Evolutionary conservation across 495 filamentous ascomycete species (phyloP).

Genomic region (Peziza echinospora): DNA sequence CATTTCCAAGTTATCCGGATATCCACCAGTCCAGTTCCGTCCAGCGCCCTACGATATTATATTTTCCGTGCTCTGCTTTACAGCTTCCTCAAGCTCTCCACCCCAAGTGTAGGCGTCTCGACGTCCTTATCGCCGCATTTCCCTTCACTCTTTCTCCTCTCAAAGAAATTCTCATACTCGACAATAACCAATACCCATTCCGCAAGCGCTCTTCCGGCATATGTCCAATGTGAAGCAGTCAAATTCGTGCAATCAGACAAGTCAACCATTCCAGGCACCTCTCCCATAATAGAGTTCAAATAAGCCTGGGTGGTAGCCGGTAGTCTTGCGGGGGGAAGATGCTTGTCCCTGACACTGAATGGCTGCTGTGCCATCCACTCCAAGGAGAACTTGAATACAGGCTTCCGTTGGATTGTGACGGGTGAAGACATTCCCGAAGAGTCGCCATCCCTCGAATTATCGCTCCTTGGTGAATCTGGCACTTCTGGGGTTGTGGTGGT

Average conservation of each 20-base stretch:
- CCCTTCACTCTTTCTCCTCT: constrained; percentile 67
- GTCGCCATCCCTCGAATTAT: too few species aligned
- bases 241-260: constrained; percentile 6
- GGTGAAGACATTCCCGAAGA: too few species aligned
- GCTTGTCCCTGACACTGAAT: constrained; percentile 32
- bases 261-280: constrained; percentile 7
- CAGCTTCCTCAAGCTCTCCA: constrained; percentile 58
- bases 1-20: too few species aligned
- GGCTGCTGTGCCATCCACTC: constrained; percentile 46
- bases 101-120: constrained; percentile 68
- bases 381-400: constrained; percentile 57
- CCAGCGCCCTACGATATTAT: too few species aligned
- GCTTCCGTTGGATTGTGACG: constrained; percentile 41
- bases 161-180: constrained; percentile 84
- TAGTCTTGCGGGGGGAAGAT: constrained; percentile 50
- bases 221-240: constrained; percentile 28
- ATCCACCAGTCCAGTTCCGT: too few species aligned
- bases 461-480: constrained; percentile 16
- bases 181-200: constrained; percentile 72
- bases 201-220: constrained; percentile 69
- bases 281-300: constrained; percentile 22
- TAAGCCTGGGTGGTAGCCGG: constrained; percentile 46
- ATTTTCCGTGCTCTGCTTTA: too few species aligned
- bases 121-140: constrained; percentile 52
- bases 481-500: constrained; percentile 10